phyloP scores from a whole-genome alignment of 345 rosid genomes.

The Brassica carinata region DNA sequence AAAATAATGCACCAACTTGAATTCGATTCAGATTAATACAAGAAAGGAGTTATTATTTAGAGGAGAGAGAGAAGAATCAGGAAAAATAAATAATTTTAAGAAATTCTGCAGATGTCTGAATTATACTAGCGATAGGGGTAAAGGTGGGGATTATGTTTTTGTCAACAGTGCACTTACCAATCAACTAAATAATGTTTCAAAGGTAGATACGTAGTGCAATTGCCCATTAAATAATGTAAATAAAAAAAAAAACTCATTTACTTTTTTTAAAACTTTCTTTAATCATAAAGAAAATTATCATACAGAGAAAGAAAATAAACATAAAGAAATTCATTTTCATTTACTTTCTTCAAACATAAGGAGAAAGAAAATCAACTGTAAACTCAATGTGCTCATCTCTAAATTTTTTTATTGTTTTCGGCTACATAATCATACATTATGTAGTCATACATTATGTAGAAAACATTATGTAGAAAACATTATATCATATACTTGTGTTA shows the following conservation, averaged over 20 bases:
- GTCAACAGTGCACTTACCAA: neutral
- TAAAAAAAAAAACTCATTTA: neutral
- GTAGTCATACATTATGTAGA: neutral
- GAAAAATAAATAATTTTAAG: too few relatives aligned
- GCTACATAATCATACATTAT: neutral
- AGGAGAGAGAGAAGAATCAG: neutral
- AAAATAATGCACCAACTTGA: too few relatives aligned
- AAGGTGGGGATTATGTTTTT: neutral
- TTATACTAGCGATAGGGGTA: neutral
- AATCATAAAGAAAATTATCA: neutral
- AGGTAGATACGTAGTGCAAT: neutral
- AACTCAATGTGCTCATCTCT: neutral
- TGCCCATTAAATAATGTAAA: neutral
- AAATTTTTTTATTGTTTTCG: neutral
- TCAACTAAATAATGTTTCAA: neutral
- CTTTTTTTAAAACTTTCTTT: neutral
- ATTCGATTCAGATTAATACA: too few relatives aligned
- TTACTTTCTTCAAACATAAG: neutral
- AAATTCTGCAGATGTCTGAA: neutral
- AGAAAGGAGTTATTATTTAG: neutral
- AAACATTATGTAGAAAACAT: neutral
- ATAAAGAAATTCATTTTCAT: neutral
- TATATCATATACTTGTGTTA: neutral
- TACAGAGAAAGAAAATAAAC: neutral
- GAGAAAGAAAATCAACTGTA: neutral